These are phyloP conservation scores for Gonium pectorale DNA, from an alignment of 139 green algal species.

Conservation along the genomic window DNA sequence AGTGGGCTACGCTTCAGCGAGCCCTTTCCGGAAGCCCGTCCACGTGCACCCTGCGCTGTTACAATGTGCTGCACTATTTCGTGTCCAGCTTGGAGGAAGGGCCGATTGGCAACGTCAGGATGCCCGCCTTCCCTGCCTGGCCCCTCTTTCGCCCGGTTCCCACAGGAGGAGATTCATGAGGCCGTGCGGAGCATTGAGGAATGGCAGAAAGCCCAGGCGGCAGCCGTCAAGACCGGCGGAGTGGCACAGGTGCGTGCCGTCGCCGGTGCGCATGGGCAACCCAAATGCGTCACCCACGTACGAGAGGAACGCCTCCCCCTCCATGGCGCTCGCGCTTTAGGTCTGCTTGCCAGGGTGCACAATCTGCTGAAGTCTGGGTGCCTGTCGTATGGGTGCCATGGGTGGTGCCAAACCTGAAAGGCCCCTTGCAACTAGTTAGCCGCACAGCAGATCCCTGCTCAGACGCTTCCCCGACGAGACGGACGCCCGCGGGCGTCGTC, in stretches of 20 bases:
- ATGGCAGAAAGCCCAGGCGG: slow-evolving; percentile 5
- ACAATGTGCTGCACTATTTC: neutral
- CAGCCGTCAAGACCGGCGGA: neutral
- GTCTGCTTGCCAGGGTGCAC: too few species aligned
- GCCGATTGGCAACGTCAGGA: neutral
- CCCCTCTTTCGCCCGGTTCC: neutral
- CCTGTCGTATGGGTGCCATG: too few species aligned
- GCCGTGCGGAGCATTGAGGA: slow-evolving; percentile 26
- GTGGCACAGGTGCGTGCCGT: neutral
- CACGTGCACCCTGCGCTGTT: neutral
- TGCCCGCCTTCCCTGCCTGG: neutral
- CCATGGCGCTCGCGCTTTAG: too few species aligned
- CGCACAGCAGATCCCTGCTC: too few species aligned
- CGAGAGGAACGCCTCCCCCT: too few species aligned
- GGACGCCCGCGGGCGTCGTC: too few species aligned
- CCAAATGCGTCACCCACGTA: too few species aligned
- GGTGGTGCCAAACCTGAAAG: too few species aligned
- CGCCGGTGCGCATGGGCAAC: too few species aligned
- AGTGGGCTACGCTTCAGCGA: neutral
- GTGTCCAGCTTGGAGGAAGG: neutral
- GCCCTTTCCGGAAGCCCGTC: neutral
- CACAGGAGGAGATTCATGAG: slow-evolving; percentile 18
- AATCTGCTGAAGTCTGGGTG: too few species aligned
- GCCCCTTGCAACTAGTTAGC: too few species aligned
- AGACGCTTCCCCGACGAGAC: too few species aligned